phyloP scores from a whole-genome alignment of 106 monocot genomes.

The Amphibolis antarctica region DNA sequence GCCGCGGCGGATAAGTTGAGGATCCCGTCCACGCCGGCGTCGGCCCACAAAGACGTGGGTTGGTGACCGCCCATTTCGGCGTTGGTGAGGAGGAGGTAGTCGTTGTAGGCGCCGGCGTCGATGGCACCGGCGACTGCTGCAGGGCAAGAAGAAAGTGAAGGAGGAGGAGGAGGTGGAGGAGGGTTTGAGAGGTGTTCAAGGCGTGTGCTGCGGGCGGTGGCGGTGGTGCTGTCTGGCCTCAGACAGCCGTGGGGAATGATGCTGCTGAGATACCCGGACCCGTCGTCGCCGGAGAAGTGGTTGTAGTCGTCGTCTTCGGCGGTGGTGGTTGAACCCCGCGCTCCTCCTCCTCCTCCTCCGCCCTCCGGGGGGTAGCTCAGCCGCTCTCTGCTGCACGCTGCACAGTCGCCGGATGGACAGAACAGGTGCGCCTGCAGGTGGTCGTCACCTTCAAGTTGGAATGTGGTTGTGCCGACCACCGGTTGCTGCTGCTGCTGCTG shows the following conservation, averaged over 20 bases:
- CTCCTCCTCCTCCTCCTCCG: neutral
- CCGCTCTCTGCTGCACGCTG: constrained; percentile 2
- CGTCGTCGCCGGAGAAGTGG: neutral
- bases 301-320: too few species aligned
- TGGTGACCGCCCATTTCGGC: neutral
- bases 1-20: too few species aligned
- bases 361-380: too few species aligned
- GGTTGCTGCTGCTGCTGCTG: neutral
- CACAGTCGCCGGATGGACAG: constrained; percentile 9
- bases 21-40: too few species aligned
- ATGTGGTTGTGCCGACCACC: neutral
- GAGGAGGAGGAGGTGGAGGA: neutral
- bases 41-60: neutral
- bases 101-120: neutral
- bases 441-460: neutral
- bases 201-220: neutral
- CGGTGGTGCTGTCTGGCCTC: neutral
- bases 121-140: neutral
- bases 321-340: neutral
- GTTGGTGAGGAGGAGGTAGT: neutral
- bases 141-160: neutral
- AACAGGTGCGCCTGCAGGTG: constrained; percentile 3
- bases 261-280: constrained; percentile 6
- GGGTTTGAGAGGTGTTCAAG: neutral
- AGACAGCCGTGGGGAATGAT: constrained; percentile 11